Conservation (phyloP, 2,329 filamentous ascomycete genomes). For the Coniochaeta sp. region DNA sequence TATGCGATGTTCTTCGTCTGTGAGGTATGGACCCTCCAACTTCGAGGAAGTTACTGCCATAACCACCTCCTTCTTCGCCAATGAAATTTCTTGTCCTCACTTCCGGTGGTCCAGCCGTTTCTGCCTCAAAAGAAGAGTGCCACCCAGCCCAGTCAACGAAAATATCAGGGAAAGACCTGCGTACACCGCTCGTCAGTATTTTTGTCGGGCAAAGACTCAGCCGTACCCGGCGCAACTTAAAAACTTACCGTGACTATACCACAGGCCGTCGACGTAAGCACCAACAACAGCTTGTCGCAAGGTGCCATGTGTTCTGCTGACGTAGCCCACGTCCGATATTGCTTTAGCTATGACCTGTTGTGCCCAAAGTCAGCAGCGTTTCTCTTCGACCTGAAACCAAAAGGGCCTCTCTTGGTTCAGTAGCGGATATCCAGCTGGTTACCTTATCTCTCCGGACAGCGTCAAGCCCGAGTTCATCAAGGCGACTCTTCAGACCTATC, state of each 20-base stretch:
- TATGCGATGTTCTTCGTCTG: no score
- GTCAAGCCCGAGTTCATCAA: slow-evolving; percentile 15
- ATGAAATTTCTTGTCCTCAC: no score
- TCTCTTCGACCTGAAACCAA: neutral
- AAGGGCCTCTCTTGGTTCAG: neutral
- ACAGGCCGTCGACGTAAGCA: slow-evolving; percentile 25
- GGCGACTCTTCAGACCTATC: slow-evolving; percentile 9
- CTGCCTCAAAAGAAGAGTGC: slow-evolving; percentile 19
- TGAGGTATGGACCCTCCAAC: no score
- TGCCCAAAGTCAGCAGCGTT: neutral
- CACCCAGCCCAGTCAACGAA: slow-evolving; percentile 16
- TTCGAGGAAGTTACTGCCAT: no score
- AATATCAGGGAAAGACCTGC: slow-evolving; percentile 20
- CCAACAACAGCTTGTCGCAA: slow-evolving; percentile 20
- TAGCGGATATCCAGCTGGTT: neutral
- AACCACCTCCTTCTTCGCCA: no score
- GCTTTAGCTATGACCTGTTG: slow-evolving; percentile 22
- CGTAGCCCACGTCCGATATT: slow-evolving; percentile 23
- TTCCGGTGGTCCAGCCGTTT: slow-evolving; percentile 7
- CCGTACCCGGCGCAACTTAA: slow-evolving; percentile 4
- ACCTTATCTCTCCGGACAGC: slow-evolving; percentile 14
- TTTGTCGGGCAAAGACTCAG: neutral
- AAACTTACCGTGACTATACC: slow-evolving; percentile 22
- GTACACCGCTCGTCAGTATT: neutral
- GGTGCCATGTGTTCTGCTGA: slow-evolving; percentile 15